Evolutionary conservation across 768 basidiomycete species (phyloP).

Genomic region (Royoungia palumana): DNA sequence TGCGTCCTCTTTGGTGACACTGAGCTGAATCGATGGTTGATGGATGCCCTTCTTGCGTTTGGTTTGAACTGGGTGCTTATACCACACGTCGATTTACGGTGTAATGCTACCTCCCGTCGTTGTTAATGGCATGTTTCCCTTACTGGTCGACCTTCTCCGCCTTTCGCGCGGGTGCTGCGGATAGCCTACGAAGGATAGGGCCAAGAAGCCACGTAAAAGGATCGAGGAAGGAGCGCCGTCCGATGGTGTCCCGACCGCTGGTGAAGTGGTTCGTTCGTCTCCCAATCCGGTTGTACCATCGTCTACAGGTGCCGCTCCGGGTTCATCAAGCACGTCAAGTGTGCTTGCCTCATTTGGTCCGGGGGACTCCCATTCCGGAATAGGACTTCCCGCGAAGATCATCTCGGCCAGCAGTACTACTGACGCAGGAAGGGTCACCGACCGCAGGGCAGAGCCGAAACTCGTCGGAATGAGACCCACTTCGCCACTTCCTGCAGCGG

Average conservation of each 20-base stretch:
- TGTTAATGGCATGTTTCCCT: conserved; percentile 27
- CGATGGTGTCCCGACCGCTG: not conserved
- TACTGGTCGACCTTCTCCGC: conserved; percentile 8
- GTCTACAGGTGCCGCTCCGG: conserved; percentile 3
- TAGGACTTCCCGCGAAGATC: conserved; percentile 4
- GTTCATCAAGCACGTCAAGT: not conserved
- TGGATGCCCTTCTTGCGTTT: conserved; percentile 16
- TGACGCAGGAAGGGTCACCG: conserved; percentile 22
- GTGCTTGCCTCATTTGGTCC: not conserved
- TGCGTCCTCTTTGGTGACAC: conserved; percentile 77
- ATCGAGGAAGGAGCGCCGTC: conserved; percentile 14
- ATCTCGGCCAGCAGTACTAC: not conserved
- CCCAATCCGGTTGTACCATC: conserved; percentile 1
- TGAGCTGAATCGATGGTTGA: conserved; percentile 46
- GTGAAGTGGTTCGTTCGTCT: not conserved
- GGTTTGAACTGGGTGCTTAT: conserved; percentile 21
- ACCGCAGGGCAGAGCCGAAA: conserved; percentile 33
- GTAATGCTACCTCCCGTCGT: conserved; percentile 26
- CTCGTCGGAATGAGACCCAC: conserved; percentile 32
- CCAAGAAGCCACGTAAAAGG: conserved; percentile 61
- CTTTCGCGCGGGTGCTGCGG: conserved; percentile 8
- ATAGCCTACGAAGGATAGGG: conserved; percentile 75
- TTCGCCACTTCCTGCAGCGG: not conserved
- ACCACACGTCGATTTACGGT: conserved; percentile 30
- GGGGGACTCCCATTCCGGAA: not conserved